phyloP scores from a whole-genome alignment of 2,329 filamentous ascomycete species.

The Cryphonectria japonica region DNA sequence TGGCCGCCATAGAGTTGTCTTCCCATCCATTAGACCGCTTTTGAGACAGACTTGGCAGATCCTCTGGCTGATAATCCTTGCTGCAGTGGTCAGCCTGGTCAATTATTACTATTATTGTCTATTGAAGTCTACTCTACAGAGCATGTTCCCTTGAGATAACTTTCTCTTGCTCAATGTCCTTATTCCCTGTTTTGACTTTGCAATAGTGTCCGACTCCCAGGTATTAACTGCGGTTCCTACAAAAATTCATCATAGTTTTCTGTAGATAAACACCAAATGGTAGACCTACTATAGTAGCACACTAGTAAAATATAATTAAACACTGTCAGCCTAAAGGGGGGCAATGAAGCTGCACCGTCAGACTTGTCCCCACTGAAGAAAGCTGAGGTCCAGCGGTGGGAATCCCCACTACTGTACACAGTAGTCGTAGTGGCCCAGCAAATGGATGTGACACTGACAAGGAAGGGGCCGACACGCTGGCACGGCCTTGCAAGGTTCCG shows the following conservation, averaged over 20 bases:
- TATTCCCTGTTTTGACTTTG: background rate
- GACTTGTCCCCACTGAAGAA: conserved; percentile 3
- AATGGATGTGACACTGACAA: background rate
- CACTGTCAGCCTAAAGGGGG: background rate
- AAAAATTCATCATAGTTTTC: background rate
- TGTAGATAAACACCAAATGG: background rate
- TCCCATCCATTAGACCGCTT: too few relatives aligned
- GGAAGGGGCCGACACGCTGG: background rate
- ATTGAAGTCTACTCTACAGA: background rate
- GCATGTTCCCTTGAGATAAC: background rate
- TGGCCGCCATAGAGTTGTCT: background rate
- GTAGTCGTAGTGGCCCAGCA: too few relatives aligned
- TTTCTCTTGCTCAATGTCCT: background rate
- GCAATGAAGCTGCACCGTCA: background rate
- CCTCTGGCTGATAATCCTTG: background rate
- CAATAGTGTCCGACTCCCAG: background rate
- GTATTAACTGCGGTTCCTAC: too few relatives aligned
- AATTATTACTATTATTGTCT: background rate
- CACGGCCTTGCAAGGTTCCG: background rate
- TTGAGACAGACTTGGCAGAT: background rate
- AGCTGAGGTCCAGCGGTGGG: background rate
- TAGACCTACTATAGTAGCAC: background rate
- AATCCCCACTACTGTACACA: background rate
- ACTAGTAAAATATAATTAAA: background rate
- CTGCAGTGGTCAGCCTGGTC: background rate